Evolutionary conservation across 805 yeast genomes (phyloP).

Genomic region (Spathaspora hagerdaliae): DNA sequence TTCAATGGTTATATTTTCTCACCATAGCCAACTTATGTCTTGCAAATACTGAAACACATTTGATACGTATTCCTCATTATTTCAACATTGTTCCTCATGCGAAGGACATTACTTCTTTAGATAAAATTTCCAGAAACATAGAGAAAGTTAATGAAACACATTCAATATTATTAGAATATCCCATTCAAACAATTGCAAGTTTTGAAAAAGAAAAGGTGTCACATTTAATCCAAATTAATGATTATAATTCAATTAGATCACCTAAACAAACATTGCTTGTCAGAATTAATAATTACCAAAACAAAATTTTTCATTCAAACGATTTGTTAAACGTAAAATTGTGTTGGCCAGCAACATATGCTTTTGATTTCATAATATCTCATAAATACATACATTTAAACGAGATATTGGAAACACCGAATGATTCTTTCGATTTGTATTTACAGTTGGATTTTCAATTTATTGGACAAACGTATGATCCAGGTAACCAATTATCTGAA

Average conservation of each 20-base stretch:
- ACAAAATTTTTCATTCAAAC: constrained; percentile 19
- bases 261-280: constrained; percentile 19
- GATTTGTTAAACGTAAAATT: constrained; percentile 25
- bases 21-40: constrained; percentile 1
- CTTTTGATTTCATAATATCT: constrained; percentile 19
- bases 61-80: constrained; percentile 30
- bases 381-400: constrained; percentile 19
- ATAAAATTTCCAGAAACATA: constrained; percentile 1
- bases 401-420: constrained; percentile 4
- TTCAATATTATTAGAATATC: constrained; percentile 19
- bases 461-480: constrained; percentile 18
- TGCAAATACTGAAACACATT: constrained; percentile 37
- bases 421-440: constrained; percentile 18
- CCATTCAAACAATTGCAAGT: constrained; percentile 16
- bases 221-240: constrained; percentile 1
- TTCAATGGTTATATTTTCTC: not conserved
- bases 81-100: constrained; percentile 26
- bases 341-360: constrained; percentile 36
- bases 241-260: constrained; percentile 8
- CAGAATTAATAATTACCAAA: constrained; percentile 29
- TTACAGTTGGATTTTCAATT: constrained; percentile 17
- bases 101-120: not conserved
- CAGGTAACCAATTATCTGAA: constrained; percentile 4
- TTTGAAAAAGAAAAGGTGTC: not conserved
- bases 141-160: constrained; percentile 18